Percentiles rank a stretch among this genome's conserved stretches.
Conservation (phyloP, 352 stramenopile species). For the Globisporangium canariense region DNA sequence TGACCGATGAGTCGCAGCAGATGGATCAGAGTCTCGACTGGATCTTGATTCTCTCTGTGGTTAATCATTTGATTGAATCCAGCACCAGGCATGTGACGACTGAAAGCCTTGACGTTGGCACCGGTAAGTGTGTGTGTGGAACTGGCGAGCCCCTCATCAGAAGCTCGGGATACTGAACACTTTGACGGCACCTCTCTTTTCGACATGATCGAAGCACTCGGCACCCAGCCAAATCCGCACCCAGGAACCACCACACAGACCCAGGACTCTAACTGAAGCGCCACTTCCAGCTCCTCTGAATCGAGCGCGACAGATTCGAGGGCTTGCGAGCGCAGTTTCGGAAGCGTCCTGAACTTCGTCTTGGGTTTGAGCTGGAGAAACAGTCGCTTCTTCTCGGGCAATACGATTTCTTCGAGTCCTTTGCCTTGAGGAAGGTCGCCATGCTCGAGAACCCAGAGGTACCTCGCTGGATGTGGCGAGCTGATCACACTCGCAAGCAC, state of each 20-base stretch:
- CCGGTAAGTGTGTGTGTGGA: neutral
- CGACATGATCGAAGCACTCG: neutral
- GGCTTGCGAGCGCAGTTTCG: slow-evolving; percentile 9
- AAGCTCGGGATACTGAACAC: slow-evolving; percentile 10
- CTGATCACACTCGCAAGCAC: slow-evolving; percentile 14
- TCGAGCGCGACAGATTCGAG: slow-evolving; percentile 8
- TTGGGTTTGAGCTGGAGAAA: slow-evolving; percentile 21
- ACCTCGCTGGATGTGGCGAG: slow-evolving; percentile 20
- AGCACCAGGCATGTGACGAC: too few species aligned
- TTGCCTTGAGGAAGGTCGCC: slow-evolving; percentile 19
- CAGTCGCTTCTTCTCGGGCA: slow-evolving; percentile 20
- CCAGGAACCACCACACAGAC: slow-evolving; percentile 37
- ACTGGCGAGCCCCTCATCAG: neutral
- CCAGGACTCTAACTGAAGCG: slow-evolving; percentile 22
- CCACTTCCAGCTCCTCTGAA: slow-evolving; percentile 32
- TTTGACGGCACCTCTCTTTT: slow-evolving; percentile 12
- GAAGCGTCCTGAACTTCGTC: slow-evolving; percentile 19
- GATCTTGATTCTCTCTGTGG: too few species aligned
- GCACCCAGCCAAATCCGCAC: slow-evolving; percentile 31
- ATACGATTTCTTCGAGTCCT: slow-evolving; percentile 22
- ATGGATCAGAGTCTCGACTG: neutral
- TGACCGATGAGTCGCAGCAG: neutral
- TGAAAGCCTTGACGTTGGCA: neutral
- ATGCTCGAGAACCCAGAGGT: slow-evolving; percentile 20
- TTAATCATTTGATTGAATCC: too few species aligned